Conservation (phyloP, 352 stramenopile species). For the Aphanomyces invadans region DNA sequence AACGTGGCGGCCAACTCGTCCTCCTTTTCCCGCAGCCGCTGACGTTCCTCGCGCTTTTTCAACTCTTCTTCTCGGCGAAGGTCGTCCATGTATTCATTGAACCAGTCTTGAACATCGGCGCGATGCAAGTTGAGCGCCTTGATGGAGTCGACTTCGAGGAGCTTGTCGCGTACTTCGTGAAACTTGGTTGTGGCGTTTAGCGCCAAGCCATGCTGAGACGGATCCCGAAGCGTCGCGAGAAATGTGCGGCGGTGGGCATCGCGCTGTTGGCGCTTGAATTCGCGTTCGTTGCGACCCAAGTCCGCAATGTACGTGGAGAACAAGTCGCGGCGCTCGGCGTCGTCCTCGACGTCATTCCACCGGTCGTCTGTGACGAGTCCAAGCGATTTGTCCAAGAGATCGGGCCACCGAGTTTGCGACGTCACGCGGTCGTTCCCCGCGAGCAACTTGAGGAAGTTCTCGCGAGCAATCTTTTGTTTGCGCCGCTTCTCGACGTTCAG, state of each 20-base stretch:
- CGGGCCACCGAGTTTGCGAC: constrained; percentile 32
- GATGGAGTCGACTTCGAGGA: constrained; percentile 6
- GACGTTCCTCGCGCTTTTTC: neutral
- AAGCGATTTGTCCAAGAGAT: constrained; percentile 42
- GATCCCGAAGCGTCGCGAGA: constrained; percentile 1
- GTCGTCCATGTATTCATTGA: constrained; percentile 8
- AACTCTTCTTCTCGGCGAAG: neutral
- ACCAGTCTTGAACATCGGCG: constrained; percentile 14
- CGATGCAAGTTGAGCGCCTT: constrained; percentile 10
- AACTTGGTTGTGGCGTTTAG: constrained; percentile 2
- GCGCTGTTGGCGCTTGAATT: constrained; percentile 20
- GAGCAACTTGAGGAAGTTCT: constrained; percentile 72
- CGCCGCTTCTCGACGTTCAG: constrained; percentile 57
- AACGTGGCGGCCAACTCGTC: constrained; percentile 16
- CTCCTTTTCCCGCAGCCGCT: constrained; percentile 1
- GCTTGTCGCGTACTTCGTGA: neutral
- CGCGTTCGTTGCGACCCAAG: constrained; percentile 39
- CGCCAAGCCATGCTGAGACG: neutral
- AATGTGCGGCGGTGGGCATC: constrained; percentile 15
- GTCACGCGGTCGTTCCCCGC: constrained; percentile 41
- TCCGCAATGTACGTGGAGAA: constrained; percentile 64
- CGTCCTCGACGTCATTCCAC: constrained; percentile 52
- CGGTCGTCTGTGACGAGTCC: constrained; percentile 55
- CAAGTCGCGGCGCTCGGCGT: constrained; percentile 57
- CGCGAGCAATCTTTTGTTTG: constrained; percentile 57